phyloP scores from a whole-genome alignment of 2,329 filamentous ascomycete species.

The Alternaria novae-zelandiae region DNA sequence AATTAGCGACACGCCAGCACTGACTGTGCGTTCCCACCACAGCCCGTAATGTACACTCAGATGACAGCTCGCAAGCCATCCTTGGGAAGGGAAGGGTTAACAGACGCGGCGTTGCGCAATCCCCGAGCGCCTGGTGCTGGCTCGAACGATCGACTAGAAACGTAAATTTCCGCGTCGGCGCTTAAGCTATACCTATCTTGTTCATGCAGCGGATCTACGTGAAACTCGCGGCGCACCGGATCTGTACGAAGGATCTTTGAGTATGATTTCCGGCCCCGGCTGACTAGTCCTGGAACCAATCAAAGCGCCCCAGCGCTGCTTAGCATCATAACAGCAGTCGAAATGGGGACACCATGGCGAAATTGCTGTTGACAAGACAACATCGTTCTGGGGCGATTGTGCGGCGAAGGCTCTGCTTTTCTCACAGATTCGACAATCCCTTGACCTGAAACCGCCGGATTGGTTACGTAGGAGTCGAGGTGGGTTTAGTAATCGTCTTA shows the following conservation, averaged over 20 bases:
- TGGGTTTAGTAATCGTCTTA: conserved; percentile 1
- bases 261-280: conserved; percentile 34
- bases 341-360: conserved; percentile 15
- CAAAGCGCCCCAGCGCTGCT: conserved; percentile 4
- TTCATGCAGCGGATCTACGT: conserved; percentile 37
- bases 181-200: conserved; percentile 39
- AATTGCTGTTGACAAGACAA: conserved; percentile 11
- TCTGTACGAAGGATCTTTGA: conserved; percentile 40
- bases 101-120: conserved; percentile 48
- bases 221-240: conserved; percentile 44
- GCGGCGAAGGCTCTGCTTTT: not conserved
- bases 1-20: conserved; percentile 20
- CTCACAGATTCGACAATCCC: conserved; percentile 2
- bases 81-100: conserved; percentile 27
- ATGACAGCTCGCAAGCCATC: conserved; percentile 22
- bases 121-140: conserved; percentile 47
- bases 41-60: conserved; percentile 21
- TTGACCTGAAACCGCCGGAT: not conserved
- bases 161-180: conserved; percentile 45
- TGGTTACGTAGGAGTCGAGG: not conserved
- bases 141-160: conserved; percentile 40
- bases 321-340: conserved; percentile 11
- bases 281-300: conserved; percentile 30
- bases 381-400: not conserved
- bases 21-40: conserved; percentile 24